Evolutionary conservation across 805 yeast species (phyloP).

Genomic region (Candida anglica): DNA sequence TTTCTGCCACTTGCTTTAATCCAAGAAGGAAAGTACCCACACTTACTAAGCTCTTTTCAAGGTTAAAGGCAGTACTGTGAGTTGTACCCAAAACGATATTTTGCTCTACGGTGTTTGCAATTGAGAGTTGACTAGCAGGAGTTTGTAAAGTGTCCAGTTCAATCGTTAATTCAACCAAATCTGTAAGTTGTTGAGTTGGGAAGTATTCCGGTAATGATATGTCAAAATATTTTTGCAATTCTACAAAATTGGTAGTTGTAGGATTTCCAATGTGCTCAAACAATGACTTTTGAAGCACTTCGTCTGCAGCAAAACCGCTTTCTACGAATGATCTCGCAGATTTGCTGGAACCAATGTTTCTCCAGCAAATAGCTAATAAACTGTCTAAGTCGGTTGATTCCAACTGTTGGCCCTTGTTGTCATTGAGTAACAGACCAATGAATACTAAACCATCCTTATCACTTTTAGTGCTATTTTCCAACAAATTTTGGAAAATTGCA

Average conservation of each 20-base stretch:
- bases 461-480: constrained; percentile 8
- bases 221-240: neutral
- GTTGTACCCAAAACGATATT: no score
- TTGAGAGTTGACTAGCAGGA: no score
- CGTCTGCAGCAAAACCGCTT: neutral
- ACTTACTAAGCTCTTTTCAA: no score
- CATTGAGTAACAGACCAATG: neutral
- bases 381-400: neutral
- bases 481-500: constrained; percentile 14
- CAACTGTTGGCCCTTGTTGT: neutral
- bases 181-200: constrained; percentile 22
- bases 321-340: neutral
- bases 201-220: constrained; percentile 4
- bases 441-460: constrained; percentile 8
- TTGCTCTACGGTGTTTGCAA: constrained; percentile 45
- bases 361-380: constrained; percentile 2
- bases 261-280: neutral
- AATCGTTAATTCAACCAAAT: constrained; percentile 9
- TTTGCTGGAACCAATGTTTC: neutral
- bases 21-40: no score
- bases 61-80: no score
- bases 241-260: neutral
- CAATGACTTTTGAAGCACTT: neutral
- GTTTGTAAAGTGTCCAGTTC: constrained; percentile 16
- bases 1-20: no score